Percentiles rank a stretch among this genome's conserved stretches.
Evolutionary conservation across 768 basidiomycete species (phyloP).

Genomic region (Peribolospora baueri): DNA sequence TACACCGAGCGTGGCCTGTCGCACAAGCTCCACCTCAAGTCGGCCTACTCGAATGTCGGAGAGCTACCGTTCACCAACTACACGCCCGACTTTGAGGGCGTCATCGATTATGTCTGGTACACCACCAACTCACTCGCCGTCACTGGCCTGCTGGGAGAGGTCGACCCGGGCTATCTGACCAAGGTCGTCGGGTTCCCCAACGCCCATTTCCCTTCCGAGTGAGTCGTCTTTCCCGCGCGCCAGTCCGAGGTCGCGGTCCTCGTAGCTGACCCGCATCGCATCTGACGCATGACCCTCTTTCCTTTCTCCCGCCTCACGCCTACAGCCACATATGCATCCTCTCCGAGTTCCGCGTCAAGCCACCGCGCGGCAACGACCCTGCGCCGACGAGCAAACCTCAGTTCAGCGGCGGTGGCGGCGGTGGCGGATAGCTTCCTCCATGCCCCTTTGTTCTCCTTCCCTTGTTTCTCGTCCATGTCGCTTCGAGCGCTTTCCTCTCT

Average conservation of each 20-base stretch:
- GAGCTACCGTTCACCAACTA: constrained; percentile 64
- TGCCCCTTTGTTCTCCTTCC: neutral
- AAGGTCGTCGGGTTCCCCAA: constrained; percentile 93
- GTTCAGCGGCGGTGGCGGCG: neutral
- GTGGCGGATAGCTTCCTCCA: neutral
- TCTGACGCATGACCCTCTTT: neutral
- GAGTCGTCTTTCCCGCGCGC: constrained; percentile 21
- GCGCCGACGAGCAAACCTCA: neutral
- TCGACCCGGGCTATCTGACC: constrained; percentile 59
- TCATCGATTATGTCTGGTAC: constrained; percentile 89
- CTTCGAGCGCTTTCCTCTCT: neutral
- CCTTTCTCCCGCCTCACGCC: neutral
- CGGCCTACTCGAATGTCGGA: constrained; percentile 42
- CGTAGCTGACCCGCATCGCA: constrained; percentile 8
- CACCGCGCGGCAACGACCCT: constrained; percentile 12
- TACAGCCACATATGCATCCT: constrained; percentile 46
- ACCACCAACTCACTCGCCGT: constrained; percentile 44
- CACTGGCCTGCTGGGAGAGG: constrained; percentile 64
- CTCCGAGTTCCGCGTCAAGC: constrained; percentile 51
- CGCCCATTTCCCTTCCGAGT: constrained; percentile 91
- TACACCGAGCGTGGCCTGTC: constrained; percentile 74
- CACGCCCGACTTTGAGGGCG: constrained; percentile 62
- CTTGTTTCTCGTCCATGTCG: neutral
- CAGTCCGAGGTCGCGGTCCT: neutral
- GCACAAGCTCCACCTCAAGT: constrained; percentile 60